Conservation (phyloP, 1,284 basidiomycete genomes). For the Tausonia pullulans region DNA sequence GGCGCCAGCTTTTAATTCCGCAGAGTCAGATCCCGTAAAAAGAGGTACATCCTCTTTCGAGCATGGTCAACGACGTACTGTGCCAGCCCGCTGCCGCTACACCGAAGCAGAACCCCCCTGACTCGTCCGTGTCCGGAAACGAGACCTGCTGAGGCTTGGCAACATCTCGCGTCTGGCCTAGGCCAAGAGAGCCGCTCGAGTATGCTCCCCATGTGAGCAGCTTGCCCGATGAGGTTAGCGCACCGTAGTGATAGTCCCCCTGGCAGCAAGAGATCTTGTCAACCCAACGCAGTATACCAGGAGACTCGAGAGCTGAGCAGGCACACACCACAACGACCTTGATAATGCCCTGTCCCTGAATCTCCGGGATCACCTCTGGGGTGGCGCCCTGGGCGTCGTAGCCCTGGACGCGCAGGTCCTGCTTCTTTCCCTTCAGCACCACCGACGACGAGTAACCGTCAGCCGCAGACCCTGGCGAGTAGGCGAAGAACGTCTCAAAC, state of each 20-base stretch:
- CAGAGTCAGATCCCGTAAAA: neutral
- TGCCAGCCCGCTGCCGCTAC: slow-evolving; percentile 22
- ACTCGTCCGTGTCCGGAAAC: neutral
- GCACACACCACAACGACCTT: slow-evolving; percentile 70
- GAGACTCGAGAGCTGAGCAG: slow-evolving; percentile 59
- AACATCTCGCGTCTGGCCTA: slow-evolving; percentile 21
- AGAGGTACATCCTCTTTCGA: neutral
- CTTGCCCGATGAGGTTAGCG: slow-evolving; percentile 26
- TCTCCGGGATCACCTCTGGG: slow-evolving; percentile 52
- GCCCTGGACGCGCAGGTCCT: slow-evolving; percentile 28
- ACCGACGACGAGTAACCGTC: slow-evolving; percentile 38
- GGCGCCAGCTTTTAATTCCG: neutral
- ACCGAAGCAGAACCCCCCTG: slow-evolving; percentile 19
- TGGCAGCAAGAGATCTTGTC: neutral
- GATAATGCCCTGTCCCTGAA: slow-evolving; percentile 64
- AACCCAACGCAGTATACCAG: neutral
- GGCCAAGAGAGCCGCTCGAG: slow-evolving; percentile 27
- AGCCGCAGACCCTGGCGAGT: slow-evolving; percentile 48
- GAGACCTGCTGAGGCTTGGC: slow-evolving; percentile 16
- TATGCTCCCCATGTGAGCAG: slow-evolving; percentile 28
- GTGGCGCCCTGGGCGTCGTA: slow-evolving; percentile 8
- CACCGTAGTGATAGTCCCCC: slow-evolving; percentile 33
- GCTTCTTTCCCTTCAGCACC: slow-evolving; percentile 50
- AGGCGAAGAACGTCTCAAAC: slow-evolving; percentile 65
- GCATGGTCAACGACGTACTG: slow-evolving; percentile 1